Conservation (phyloP, 73 alveolate species). For the Blepharisma japonicum region DNA sequence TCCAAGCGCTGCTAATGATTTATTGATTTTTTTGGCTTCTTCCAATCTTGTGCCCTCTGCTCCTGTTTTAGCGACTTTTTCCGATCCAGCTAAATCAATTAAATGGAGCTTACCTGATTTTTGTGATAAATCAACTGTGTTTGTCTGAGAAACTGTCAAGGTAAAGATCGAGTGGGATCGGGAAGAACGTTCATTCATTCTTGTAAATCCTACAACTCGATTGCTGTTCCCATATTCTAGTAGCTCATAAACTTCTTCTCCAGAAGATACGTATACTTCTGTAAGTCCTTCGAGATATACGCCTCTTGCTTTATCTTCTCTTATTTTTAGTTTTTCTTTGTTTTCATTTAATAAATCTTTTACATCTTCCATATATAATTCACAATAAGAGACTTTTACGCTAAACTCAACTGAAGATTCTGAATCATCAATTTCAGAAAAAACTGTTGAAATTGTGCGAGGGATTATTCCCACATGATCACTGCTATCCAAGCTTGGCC, state of each 20-base stretch:
- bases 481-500: conserved; percentile 73
- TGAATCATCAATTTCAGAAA: conserved; percentile 67
- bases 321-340: conserved; percentile 48
- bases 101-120: conserved; percentile 52
- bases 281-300: conserved; percentile 48
- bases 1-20: conserved; percentile 73
- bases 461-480: conserved; percentile 93
- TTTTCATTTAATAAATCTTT: conserved; percentile 85
- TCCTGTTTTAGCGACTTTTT: conserved; percentile 66
- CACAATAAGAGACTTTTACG: conserved; percentile 85
- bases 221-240: conserved; percentile 91
- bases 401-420: conserved; percentile 51
- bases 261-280: conserved; percentile 50
- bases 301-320: conserved; percentile 64
- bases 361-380: conserved; percentile 88
- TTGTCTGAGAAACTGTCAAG: not conserved
- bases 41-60: conserved; percentile 36
- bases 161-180: conserved; percentile 91
- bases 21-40: conserved; percentile 85
- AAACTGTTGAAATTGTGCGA: conserved; percentile 83
- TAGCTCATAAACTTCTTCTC: conserved; percentile 61
- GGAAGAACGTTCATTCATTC: conserved; percentile 88
- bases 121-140: conserved; percentile 12
- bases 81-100: conserved; percentile 94
- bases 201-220: conserved; percentile 79